Evolutionary conservation across 1,284 basidiomycete species (phyloP), one percentile per base, ranked within the genome.

Genomic region (Pseudozyma thailandica): DNA sequence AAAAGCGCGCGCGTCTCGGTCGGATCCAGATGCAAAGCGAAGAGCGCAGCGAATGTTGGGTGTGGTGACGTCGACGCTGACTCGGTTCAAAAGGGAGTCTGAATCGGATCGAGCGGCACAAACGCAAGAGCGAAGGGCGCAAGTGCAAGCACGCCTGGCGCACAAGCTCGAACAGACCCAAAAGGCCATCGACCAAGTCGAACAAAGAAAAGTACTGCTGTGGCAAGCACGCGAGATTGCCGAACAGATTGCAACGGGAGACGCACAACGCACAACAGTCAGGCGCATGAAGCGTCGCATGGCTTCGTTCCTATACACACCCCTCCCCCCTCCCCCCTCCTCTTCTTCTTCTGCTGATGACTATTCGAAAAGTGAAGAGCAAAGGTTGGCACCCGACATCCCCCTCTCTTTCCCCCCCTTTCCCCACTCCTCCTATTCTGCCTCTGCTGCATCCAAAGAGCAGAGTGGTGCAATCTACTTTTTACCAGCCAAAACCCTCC

Each of bases 221-320:
- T 71, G 61, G 68, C 25, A 71, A 25, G 68, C 68, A 0, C 28
- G 68, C 6, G 6, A 7, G 0, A n/a, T 71, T 8, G 61, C 61
- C 4, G 61, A 71, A 20, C 20, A 48, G 16, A 57, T 71, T 1
- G 61, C 46, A 0, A 12, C 38, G 0, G 46, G 33, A 4, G 61
- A 71, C 44, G 52, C 46, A 4, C 68, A 71, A 35, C 28, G 46
- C 10, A 49, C 46, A 15, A 64, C 60, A 6, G 7, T 64, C 5
- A 43, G 69, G 2, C 39, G 51, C 4, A 33, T 63, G 23, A 66
- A 63, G 21, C 27, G 70, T 4, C 18, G 70, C 4, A 68, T 62
- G 59, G 63, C 70, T 0, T 51, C 47, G 18, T 72, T 72, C 18
- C 43, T 68, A 16, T 72, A 35, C 35, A 65, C 62, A 6, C 26